These are phyloP conservation scores for Mimosa bimucronata DNA, from an alignment of 306 rosid genomes.

Conservation along the genomic window DNA sequence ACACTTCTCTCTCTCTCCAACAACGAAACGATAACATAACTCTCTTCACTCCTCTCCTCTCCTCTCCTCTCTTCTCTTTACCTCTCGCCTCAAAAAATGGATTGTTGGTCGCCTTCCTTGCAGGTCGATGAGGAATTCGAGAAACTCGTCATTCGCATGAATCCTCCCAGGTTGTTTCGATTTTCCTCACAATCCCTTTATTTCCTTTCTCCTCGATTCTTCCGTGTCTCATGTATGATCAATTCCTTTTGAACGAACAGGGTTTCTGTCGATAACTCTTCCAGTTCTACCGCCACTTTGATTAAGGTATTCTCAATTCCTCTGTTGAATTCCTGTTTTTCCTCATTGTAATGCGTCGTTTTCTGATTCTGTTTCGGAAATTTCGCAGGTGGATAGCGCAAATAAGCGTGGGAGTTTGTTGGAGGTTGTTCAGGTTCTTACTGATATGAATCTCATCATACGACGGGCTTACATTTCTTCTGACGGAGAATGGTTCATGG, in stretches of 20 bases:
- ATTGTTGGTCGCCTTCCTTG: constrained; percentile 73
- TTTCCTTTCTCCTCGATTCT: not conserved
- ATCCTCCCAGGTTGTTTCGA: constrained; percentile 77
- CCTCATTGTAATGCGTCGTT: constrained; percentile 34
- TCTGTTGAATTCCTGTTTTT: not conserved
- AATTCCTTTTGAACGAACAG: constrained; percentile 47
- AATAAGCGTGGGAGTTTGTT: constrained; percentile 91
- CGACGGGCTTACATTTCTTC: constrained; percentile 95
- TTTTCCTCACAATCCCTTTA: constrained; percentile 8
- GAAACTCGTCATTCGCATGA: constrained; percentile 88
- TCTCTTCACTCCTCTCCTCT: not conserved
- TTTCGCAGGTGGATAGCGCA: constrained; percentile 86
- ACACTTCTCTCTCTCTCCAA: constrained; percentile 29
- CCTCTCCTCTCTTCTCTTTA: not conserved
- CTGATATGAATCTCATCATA: constrained; percentile 82
- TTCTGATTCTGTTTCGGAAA: constrained; percentile 4
- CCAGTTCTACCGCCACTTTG: constrained; percentile 69
- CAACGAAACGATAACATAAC: not conserved
- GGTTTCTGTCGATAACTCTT: constrained; percentile 83
- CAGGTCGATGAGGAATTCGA: constrained; percentile 70
- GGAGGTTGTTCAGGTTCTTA: constrained; percentile 91
- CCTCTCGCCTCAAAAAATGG: constrained; percentile 47
- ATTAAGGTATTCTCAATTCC: constrained; percentile 62
- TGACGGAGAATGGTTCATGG: constrained; percentile 99
- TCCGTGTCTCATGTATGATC: not conserved